phyloP scores from a whole-genome alignment of 306 rosid genomes.

The Corylus heterophylla region DNA sequence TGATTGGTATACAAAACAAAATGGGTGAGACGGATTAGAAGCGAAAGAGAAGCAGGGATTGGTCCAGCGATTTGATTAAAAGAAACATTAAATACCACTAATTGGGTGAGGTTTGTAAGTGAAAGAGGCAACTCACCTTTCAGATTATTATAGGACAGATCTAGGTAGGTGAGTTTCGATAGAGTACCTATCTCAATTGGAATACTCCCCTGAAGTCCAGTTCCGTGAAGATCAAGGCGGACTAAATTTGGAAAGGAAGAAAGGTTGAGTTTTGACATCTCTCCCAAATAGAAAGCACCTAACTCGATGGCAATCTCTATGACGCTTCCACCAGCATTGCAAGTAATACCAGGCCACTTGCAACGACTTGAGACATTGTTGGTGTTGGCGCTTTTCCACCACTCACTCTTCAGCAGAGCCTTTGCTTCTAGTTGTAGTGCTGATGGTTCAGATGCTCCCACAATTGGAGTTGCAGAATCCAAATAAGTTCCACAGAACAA shows the following conservation, averaged over 20 bases:
- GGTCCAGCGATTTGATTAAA: not conserved
- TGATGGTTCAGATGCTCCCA: too few relatives aligned
- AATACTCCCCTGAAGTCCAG: not conserved
- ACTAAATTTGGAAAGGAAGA: slow-evolving; percentile 2
- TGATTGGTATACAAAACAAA: not conserved
- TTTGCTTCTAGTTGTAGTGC: not conserved
- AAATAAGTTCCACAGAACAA: too few relatives aligned
- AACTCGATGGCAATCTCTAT: not conserved
- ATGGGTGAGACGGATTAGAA: not conserved
- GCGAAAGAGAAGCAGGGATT: not conserved
- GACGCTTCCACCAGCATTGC: not conserved
- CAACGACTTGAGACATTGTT: not conserved
- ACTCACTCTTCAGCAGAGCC: not conserved
- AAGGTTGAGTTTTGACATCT: not conserved
- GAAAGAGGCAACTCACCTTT: not conserved
- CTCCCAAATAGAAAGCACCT: not conserved
- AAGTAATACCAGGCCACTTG: not conserved
- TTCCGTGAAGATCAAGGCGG: not conserved
- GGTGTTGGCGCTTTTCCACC: not conserved
- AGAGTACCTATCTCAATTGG: not conserved
- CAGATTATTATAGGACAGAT: not conserved
- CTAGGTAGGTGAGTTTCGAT: slow-evolving; percentile 6
- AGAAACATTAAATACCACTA: not conserved
- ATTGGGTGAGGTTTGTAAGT: not conserved
- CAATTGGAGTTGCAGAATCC: too few relatives aligned